A percentile compares a stretch with the other conserved stretches of the same genome.
Conservation (phyloP, 2,329 filamentous ascomycete genomes). For the Apiospora malaysiana region DNA sequence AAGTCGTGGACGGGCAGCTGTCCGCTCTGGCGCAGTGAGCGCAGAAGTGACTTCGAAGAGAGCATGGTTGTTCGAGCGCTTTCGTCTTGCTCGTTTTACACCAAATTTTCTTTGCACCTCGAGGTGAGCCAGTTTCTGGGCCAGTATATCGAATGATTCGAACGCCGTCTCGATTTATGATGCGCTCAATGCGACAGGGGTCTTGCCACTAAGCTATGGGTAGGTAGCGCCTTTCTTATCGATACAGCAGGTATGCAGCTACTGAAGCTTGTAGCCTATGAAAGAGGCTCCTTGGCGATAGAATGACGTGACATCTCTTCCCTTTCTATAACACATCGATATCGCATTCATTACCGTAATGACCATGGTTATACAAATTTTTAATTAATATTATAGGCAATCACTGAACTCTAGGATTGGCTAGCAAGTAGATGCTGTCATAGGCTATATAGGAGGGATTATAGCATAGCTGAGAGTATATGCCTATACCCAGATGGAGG, state of each 20-base stretch:
- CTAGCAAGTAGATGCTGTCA: not conserved
- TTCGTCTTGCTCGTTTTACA: not conserved
- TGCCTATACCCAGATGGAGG: not conserved
- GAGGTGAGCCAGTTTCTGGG: conserved; percentile 4
- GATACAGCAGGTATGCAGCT: not conserved
- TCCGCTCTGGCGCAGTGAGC: conserved; percentile 30
- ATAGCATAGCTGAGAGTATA: not conserved
- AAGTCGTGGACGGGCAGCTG: conserved; percentile 43
- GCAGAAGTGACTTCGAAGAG: conserved; percentile 19
- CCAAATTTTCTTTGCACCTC: not conserved
- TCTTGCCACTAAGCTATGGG: not conserved
- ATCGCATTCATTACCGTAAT: not conserved
- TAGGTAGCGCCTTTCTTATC: not conserved
- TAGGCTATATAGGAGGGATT: not conserved
- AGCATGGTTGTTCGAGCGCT: not conserved
- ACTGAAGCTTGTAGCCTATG: not conserved
- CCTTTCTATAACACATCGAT: too few relatives aligned
- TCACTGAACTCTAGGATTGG: not conserved
- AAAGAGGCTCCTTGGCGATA: not conserved
- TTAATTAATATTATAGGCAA: too few relatives aligned
- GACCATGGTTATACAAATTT: not conserved
- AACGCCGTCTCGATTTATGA: conserved; percentile 4
- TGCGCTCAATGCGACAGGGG: not conserved
- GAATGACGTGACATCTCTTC: not conserved
- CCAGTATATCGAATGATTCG: conserved; percentile 1